Conservation (phyloP, 2,329 filamentous ascomycete species). For the Aspergillus puulaauensis region DNA sequence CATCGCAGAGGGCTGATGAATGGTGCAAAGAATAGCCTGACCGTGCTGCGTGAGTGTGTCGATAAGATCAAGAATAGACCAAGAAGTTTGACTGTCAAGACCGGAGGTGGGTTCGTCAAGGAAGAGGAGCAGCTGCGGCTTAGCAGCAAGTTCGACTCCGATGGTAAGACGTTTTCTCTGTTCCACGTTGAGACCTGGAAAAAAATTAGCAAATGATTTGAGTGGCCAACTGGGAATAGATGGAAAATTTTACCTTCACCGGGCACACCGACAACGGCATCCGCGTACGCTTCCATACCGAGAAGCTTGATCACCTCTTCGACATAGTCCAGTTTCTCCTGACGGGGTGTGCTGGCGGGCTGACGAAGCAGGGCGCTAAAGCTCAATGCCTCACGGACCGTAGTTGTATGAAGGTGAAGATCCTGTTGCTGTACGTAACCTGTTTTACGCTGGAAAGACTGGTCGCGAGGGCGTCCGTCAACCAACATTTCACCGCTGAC, state of each 20-base stretch:
- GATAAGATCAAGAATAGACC: slow-evolving; percentile 84
- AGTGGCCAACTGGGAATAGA: not conserved
- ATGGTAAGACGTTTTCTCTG: slow-evolving; percentile 80
- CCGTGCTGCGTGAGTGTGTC: slow-evolving; percentile 87
- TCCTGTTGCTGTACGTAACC: slow-evolving; percentile 94
- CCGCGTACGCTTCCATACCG: slow-evolving; percentile 86
- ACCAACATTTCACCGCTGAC: slow-evolving; percentile 86
- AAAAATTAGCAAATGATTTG: slow-evolving; percentile 5
- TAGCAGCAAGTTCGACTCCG: slow-evolving; percentile 92
- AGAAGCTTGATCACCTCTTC: slow-evolving; percentile 87
- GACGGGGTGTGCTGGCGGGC: slow-evolving; percentile 67
- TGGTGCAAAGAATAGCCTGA: slow-evolving; percentile 93
- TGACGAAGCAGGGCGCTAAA: slow-evolving; percentile 87
- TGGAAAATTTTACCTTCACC: slow-evolving; percentile 64
- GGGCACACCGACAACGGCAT: slow-evolving; percentile 85
- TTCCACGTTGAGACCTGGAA: slow-evolving; percentile 56
- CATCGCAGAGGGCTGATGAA: slow-evolving; percentile 95
- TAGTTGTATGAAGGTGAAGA: slow-evolving; percentile 79
- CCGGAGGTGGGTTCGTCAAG: slow-evolving; percentile 94
- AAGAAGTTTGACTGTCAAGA: slow-evolving; percentile 89
- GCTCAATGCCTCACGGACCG: slow-evolving; percentile 81
- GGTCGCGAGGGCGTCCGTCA: slow-evolving; percentile 70
- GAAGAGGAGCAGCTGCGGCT: slow-evolving; percentile 85
- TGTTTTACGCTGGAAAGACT: slow-evolving; percentile 86
- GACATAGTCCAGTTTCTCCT: slow-evolving; percentile 83